phyloP scores from a whole-genome alignment of 2,329 filamentous ascomycete genomes.

The Arachnopeziza araneosa region DNA sequence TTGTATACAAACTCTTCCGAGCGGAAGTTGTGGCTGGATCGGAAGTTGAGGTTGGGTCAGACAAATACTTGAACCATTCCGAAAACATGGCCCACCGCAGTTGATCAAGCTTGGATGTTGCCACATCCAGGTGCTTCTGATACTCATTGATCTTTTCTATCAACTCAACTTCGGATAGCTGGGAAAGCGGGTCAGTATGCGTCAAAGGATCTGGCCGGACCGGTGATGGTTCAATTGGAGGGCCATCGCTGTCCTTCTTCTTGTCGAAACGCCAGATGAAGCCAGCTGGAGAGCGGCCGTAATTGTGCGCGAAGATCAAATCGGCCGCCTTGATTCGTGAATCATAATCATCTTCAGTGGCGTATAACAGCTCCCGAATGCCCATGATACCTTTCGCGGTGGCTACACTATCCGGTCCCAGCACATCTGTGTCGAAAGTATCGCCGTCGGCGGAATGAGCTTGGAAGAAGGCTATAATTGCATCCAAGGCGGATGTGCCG shows the following conservation, averaged over 20 bases:
- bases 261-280: slow-evolving; percentile 4
- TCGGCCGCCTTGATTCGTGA: slow-evolving; percentile 6
- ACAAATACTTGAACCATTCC: slow-evolving; percentile 9
- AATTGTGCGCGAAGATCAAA: slow-evolving; percentile 3
- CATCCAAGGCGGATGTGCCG: slow-evolving; percentile 6
- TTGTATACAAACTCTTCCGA: background rate
- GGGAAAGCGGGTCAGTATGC: background rate
- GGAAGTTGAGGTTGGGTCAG: background rate
- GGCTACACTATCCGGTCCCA: background rate
- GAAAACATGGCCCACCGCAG: slow-evolving; percentile 8
- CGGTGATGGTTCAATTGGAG: background rate
- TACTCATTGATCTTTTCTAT: slow-evolving; percentile 1
- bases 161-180: background rate
- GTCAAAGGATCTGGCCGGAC: background rate
- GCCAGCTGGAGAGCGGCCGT: background rate
- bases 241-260: background rate
- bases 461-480: slow-evolving; percentile 8
- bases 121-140: slow-evolving; percentile 3
- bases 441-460: slow-evolving; percentile 1
- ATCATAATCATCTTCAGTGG: slow-evolving; percentile 6
- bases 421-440: background rate
- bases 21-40: background rate
- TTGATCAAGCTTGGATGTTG: background rate
- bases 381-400: background rate
- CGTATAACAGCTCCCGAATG: slow-evolving; percentile 9